Evolutionary conservation across 2,329 filamentous ascomycete species (phyloP), one percentile per base, ranked within the genome.

Genomic region (Fusarium aywerte): DNA sequence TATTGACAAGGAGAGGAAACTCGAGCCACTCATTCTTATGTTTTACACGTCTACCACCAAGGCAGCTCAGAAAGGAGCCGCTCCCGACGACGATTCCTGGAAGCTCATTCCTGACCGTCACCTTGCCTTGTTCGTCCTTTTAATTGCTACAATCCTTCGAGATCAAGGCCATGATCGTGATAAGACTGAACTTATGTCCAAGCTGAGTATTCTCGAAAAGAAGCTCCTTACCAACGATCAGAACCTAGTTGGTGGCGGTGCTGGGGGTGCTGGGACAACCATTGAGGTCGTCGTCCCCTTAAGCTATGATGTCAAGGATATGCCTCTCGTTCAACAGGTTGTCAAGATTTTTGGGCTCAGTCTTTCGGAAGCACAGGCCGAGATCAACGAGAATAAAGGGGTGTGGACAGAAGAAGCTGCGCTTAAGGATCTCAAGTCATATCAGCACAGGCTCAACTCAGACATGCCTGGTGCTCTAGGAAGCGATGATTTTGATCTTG

Each of bases 21-120:
- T 97, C 21, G 96, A 99, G 79, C 94, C 97, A 67, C 82, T 98
- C 50, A 89, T 99, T 50, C 85, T 99, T 70, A 97, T 98, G 67
- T 98, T 99, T 83, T 98, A 96, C 80, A 96, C 94, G 2, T 91
- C 92, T 66, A 94, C 96, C 8, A 97, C 93, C 43, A 96, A 97
- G 77, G 94, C 80, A 31, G 80, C 97, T 64, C 86, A 97, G 73
- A 89, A 91, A 78, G 92, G 72, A 71, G 92, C 77, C 87, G 90
- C 87, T 1, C 84, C 89, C 0, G 91, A 91, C 44, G 95, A 98
- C 77, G 93, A 97, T 76, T 87, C 88, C 52, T 97, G 93, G 92
- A 97, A 96, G 80, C 83, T 91, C 59, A 88, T 98, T 80, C 93
- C 97, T 18, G 96, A 99, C 78, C 89, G 95, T 54, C 96, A 99